Evolutionary conservation across 192 early-diverging fungal genomes (phyloP).

Genomic region (Phlyctochytrium arcticum): DNA sequence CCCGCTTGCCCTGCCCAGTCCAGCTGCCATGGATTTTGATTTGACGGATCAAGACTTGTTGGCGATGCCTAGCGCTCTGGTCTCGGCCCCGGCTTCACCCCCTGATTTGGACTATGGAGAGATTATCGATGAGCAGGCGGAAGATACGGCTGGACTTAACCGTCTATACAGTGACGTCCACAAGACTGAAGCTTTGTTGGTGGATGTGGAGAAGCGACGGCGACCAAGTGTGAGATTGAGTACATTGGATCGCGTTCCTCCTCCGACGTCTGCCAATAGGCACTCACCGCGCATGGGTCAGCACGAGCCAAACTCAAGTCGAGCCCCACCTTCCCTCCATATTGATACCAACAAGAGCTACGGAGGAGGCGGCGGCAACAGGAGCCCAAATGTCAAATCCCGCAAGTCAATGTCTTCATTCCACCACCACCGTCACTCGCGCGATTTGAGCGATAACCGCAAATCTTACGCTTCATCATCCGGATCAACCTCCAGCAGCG

Average conservation of each 20-base stretch:
- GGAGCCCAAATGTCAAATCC: no score
- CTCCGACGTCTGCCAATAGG: no score
- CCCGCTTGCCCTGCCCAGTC: conserved; percentile 9
- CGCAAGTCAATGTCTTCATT: no score
- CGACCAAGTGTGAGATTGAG: not conserved
- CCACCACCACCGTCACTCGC: no score
- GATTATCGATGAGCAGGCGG: conserved; percentile 3
- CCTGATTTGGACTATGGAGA: conserved; percentile 22
- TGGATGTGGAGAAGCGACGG: conserved; percentile 7
- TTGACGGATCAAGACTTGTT: not conserved
- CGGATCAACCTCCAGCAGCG: no score
- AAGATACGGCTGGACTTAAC: conserved; percentile 2
- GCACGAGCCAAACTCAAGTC: not conserved
- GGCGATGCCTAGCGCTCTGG: not conserved
- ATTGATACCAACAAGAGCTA: no score
- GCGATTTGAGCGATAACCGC: no score
- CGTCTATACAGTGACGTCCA: conserved; percentile 14
- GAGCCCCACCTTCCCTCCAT: not conserved
- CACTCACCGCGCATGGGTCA: not conserved
- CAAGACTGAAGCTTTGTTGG: conserved; percentile 7
- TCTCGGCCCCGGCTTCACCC: conserved; percentile 8
- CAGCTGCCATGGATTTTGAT: conserved; percentile 13
- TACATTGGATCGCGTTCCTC: no score
- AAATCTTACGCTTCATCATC: no score
- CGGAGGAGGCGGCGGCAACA: no score